Evolutionary conservation across 257 asterid species (phyloP), one percentile per base, ranked within the genome.

Genomic region (Asclepias syriaca): DNA sequence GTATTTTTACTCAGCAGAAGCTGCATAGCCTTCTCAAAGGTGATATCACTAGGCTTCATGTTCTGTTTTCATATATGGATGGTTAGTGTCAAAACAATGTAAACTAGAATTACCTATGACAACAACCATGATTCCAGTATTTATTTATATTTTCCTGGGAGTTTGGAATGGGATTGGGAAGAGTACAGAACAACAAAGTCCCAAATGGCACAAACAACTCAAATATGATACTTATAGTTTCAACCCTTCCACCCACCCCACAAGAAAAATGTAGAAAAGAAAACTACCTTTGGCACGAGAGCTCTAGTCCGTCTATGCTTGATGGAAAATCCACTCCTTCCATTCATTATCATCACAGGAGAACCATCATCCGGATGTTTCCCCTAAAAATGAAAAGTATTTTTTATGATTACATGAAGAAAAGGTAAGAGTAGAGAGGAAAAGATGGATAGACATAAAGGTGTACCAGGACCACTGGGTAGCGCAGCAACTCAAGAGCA

Each of bases 381-480:
- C 55, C 97, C 98, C 98, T 94, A 75, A 72, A 71, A 75, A 29
- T 29, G 3, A 29, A 46, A 75, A 29, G 34, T 74, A 54, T 55
- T 64, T 83, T 65, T 27, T 69, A 75, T 69, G 53, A 75, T 66
- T 74, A 29, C 19, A 74, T 24, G 69, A 66, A 69, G 45, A 59
- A 64, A 71, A 57, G 56, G 57, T 19, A 10, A 29, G 46, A 68
- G 51, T 50, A 39, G 64, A 48, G 3, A n/a, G 46, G 21, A 27
- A 32, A 54, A 79, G 24, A 63, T 6, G 40, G 48, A 34, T 51
- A 76, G 37, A 37, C 46, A 46, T 69, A 70, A 77, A 57, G 74
- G 61, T 54, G 22, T 81, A 89, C 99, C 91, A 94, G 80, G 72
- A 90, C 85, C 70, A 91, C 77, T 53, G 99, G 99, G 85, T 91